Conservation (phyloP, 352 stramenopile species). For the Aphanomyces astaci region DNA sequence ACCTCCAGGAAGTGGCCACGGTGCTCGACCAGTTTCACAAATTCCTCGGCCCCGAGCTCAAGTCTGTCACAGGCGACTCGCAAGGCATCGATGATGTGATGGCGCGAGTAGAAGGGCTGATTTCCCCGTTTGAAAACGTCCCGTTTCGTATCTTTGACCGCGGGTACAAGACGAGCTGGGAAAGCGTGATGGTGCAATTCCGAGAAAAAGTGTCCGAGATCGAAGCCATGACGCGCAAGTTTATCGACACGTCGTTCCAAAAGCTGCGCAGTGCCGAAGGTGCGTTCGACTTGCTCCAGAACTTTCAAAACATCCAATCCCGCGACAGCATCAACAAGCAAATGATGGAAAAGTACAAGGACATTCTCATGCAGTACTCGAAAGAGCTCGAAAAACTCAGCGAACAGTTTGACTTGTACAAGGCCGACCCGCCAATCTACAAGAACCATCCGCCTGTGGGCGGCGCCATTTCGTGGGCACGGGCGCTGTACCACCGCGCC, state of each 20-base stretch:
- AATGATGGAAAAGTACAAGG: constrained; percentile 96
- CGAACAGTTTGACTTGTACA: constrained; percentile 84
- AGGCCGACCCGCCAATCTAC: constrained; percentile 81
- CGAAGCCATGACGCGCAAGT: constrained; percentile 90
- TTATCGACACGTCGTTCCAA: constrained; percentile 95
- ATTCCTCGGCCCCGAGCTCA: constrained; percentile 93
- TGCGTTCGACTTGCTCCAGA: constrained; percentile 94
- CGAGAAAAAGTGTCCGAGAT: constrained; percentile 91
- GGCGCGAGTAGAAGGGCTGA: constrained; percentile 71
- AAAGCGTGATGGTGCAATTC: constrained; percentile 92
- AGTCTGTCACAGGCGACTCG: constrained; percentile 91
- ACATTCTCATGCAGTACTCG: constrained; percentile 94
- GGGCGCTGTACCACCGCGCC: constrained; percentile 80
- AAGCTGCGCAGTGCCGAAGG: constrained; percentile 91
- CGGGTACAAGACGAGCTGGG: constrained; percentile 91
- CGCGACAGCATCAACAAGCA: constrained; percentile 94
- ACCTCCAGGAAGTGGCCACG: constrained; percentile 89
- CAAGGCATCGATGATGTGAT: constrained; percentile 93
- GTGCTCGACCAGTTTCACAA: constrained; percentile 94
- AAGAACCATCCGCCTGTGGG: constrained; percentile 90
- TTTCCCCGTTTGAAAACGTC: constrained; percentile 82
- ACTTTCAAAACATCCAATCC: constrained; percentile 94
- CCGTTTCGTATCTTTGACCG: constrained; percentile 92
- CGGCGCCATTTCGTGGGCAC: constrained; percentile 75
- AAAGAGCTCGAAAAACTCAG: constrained; percentile 91